These are phyloP conservation scores for Phascolomyces articulosus DNA, from an alignment of 371 early-diverging fungal species.

Conservation along the genomic window DNA sequence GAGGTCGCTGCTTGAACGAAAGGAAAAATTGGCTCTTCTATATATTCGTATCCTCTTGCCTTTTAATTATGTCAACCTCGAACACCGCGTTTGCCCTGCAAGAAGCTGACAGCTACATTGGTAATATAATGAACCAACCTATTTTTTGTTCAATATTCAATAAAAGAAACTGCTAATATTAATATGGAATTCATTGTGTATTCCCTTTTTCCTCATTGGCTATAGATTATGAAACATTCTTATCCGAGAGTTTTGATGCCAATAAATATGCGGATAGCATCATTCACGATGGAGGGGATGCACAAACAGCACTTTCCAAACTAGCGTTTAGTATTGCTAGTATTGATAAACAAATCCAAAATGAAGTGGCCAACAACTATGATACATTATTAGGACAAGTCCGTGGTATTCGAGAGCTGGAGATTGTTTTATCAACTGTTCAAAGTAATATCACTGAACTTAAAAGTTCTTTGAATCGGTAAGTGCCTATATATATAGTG, in stretches of 20 bases:
- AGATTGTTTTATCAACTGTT: constrained; percentile 57
- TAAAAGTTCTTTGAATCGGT: constrained; percentile 67
- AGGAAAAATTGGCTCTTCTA: neutral
- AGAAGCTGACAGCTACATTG: constrained; percentile 34
- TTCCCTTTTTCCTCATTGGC: no score
- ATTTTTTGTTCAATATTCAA: neutral
- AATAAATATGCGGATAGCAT: constrained; percentile 58
- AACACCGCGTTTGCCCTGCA: constrained; percentile 21
- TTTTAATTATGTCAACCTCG: neutral
- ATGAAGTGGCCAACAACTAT: constrained; percentile 75
- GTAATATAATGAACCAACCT: constrained; percentile 5
- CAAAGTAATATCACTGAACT: constrained; percentile 56
- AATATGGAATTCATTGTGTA: neutral
- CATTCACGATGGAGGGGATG: constrained; percentile 61
- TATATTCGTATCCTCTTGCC: neutral
- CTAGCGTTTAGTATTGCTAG: constrained; percentile 76
- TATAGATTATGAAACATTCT: constrained; percentile 63
- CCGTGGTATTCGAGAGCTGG: constrained; percentile 70
- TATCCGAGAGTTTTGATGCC: constrained; percentile 64
- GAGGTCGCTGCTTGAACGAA: neutral
- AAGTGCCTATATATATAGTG: neutral
- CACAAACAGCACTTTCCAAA: constrained; percentile 69
- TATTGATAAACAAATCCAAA: constrained; percentile 77
- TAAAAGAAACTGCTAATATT: neutral
- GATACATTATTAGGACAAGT: constrained; percentile 73